phyloP scores from a whole-genome alignment of 1,139 yeast species.

The Eremothecium cymbalariae region DNA sequence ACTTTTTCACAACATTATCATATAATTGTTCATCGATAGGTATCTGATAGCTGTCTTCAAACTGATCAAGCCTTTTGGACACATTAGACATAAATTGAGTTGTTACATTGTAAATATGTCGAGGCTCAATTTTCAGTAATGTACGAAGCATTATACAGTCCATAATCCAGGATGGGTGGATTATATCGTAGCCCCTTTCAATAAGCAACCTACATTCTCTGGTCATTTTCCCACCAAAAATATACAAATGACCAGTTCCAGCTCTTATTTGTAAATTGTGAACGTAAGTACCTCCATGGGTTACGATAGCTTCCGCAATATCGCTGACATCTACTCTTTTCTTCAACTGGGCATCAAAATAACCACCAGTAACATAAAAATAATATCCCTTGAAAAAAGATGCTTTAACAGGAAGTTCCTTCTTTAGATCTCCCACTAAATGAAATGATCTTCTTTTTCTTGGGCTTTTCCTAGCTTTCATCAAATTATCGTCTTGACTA shows the following conservation, averaged over 20 bases:
- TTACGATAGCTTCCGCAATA: conserved; percentile 36
- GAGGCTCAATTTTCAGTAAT: conserved; percentile 52
- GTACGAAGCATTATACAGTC: conserved; percentile 41
- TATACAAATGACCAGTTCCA: conserved; percentile 17
- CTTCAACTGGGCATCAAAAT: conserved; percentile 29
- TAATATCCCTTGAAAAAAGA: conserved; percentile 32
- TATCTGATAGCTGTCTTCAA: conserved; percentile 47
- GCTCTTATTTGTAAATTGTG: conserved; percentile 22
- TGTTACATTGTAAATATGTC: conserved; percentile 41
- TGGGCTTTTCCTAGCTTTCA: conserved; percentile 18
- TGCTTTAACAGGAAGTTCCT: conserved; percentile 7
- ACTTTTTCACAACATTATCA: conserved; percentile 7
- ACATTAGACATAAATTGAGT: conserved; percentile 22
- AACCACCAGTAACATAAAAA: conserved; percentile 41
- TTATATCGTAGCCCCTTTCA: conserved; percentile 47
- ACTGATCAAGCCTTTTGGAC: conserved; percentile 37
- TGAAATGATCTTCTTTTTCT: conserved; percentile 12
- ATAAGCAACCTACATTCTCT: conserved; percentile 40
- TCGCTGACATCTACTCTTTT: conserved; percentile 33
- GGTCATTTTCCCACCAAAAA: conserved; percentile 45
- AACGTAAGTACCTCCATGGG: conserved; percentile 44
- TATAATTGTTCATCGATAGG: conserved; percentile 22
- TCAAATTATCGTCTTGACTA: conserved; percentile 14
- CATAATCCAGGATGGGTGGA: conserved; percentile 63
- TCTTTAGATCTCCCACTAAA: conserved; percentile 8